These are phyloP conservation scores for Cubamyces lactineus DNA, from an alignment of 768 basidiomycete genomes.

Conservation along the genomic window DNA sequence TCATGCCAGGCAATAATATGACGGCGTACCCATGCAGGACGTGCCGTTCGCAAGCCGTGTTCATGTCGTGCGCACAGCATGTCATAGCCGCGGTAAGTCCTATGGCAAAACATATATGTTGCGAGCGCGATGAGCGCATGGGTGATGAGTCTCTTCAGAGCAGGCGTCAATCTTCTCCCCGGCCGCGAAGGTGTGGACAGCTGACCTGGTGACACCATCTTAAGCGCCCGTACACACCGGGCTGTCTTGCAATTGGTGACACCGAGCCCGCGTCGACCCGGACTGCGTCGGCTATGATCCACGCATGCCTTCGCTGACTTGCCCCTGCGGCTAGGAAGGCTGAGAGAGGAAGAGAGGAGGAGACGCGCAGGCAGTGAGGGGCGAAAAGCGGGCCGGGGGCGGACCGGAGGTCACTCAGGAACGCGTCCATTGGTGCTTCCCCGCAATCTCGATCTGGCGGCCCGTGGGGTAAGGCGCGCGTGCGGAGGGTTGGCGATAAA, in stretches of 20 bases:
- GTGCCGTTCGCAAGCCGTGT: neutral
- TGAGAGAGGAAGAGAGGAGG: neutral
- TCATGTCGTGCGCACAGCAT: neutral
- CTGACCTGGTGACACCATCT: neutral
- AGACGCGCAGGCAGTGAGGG: neutral
- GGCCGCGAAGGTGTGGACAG: neutral
- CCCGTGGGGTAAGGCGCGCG: conserved; percentile 16
- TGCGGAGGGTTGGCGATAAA: conserved; percentile 9
- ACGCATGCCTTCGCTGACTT: neutral
- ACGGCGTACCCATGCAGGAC: too few species aligned
- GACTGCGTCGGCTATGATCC: neutral
- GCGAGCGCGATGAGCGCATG: neutral
- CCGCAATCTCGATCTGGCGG: conserved; percentile 27
- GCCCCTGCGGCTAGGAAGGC: neutral
- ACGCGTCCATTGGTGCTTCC: conserved; percentile 19
- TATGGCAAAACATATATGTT: too few species aligned
- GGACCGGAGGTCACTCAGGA: conserved; percentile 13
- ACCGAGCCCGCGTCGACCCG: neutral
- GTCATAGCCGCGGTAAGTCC: neutral
- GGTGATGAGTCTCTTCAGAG: neutral
- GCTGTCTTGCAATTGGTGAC: neutral
- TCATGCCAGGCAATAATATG: too few species aligned
- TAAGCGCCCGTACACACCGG: neutral
- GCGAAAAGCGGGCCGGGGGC: conserved; percentile 6
- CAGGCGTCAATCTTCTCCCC: conserved; percentile 1